phyloP scores from a whole-genome alignment of 306 rosid genomes.

The Sindora glabra region DNA sequence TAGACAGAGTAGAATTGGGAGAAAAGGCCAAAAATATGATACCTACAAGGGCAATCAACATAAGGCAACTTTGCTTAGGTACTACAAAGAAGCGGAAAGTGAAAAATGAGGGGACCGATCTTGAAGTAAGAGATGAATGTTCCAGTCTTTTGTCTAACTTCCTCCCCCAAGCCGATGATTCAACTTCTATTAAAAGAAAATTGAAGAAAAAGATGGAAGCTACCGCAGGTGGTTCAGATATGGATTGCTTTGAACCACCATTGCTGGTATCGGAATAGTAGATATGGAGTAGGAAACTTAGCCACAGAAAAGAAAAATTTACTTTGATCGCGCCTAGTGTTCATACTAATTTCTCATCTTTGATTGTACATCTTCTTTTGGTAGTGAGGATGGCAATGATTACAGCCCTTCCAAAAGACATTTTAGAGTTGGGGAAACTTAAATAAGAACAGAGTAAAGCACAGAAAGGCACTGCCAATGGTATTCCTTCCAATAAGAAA shows the following conservation, averaged over 20 bases:
- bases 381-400: constrained; percentile 93
- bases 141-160: constrained; percentile 33
- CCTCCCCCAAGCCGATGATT: constrained; percentile 32
- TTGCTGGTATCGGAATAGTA: constrained; percentile 36
- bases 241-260: constrained; percentile 53
- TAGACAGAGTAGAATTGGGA: constrained; percentile 39
- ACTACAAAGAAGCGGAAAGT: constrained; percentile 70
- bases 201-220: constrained; percentile 61
- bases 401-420: constrained; percentile 55
- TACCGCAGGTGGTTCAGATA: constrained; percentile 46
- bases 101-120: constrained; percentile 37
- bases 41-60: constrained; percentile 23
- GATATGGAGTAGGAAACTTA: constrained; percentile 71
- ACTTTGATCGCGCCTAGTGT: constrained; percentile 84
- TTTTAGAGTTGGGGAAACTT: constrained; percentile 44
- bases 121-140: constrained; percentile 40
- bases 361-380: constrained; percentile 83
- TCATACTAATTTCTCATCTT: constrained; percentile 90
- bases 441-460: constrained; percentile 36
- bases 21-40: constrained; percentile 44
- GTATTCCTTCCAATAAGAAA: constrained; percentile 36
- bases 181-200: constrained; percentile 46
- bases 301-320: constrained; percentile 76
- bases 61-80: constrained; percentile 63
- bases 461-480: constrained; percentile 34